A percentile compares a stretch with the other conserved stretches of the same genome.
Evolutionary conservation across 1,139 yeast genomes (phyloP).

Genomic region (Yamadazyma siamensis): DNA sequence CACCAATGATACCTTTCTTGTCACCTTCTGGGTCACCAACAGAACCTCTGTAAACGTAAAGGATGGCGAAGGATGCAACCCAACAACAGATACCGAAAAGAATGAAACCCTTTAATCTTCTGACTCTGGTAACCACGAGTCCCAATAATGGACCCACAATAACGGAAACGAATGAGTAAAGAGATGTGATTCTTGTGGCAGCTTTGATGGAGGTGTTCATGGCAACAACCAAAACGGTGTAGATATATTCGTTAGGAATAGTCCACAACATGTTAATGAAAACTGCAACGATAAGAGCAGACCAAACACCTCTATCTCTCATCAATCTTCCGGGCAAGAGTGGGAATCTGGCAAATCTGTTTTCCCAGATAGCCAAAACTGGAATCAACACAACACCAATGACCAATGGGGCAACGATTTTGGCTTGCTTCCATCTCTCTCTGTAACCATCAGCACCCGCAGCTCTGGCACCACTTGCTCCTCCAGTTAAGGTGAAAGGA

Average conservation of each 20-base stretch:
- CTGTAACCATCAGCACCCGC: constrained; percentile 1
- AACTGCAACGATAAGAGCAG: constrained; percentile 50
- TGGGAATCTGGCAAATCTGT: constrained; percentile 49
- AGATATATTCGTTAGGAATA: constrained; percentile 68
- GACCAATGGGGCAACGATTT: constrained; percentile 60
- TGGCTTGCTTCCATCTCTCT: constrained; percentile 48
- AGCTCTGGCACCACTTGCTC: constrained; percentile 20
- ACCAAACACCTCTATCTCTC: constrained; percentile 60
- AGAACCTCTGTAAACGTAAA: constrained; percentile 55
- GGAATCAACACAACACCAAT: constrained; percentile 60
- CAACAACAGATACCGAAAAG: constrained; percentile 53
- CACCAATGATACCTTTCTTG: constrained; percentile 60
- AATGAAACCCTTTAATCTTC: constrained; percentile 59
- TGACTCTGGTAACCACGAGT: constrained; percentile 45
- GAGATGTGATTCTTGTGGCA: constrained; percentile 62
- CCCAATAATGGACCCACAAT: constrained; percentile 62
- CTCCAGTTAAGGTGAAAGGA: constrained; percentile 56
- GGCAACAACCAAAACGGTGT: constrained; percentile 61
- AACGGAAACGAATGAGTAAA: constrained; percentile 64
- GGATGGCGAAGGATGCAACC: constrained; percentile 57
- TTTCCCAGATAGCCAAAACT: constrained; percentile 53
- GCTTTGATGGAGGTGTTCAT: constrained; percentile 55
- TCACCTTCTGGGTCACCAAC: constrained; percentile 28
- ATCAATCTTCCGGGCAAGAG: constrained; percentile 54
- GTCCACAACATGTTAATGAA: constrained; percentile 57